These are phyloP conservation scores for Backusella westeae DNA, from an alignment of 192 early-diverging fungal species.

Conservation along the genomic window DNA sequence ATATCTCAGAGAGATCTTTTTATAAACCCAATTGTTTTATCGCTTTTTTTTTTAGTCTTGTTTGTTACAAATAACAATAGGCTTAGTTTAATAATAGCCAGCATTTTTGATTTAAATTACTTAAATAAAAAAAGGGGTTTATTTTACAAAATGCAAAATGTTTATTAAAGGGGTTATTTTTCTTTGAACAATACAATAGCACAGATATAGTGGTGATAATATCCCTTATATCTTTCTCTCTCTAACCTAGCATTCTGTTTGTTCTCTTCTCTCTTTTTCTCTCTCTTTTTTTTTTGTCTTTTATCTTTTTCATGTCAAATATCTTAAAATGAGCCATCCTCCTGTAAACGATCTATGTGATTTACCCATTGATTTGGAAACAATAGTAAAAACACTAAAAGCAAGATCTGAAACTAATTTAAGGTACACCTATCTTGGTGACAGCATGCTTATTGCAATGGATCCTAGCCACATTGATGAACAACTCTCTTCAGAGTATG, in stretches of 20 bases:
- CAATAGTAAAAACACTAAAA: slow-evolving; percentile 3
- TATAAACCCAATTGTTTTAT: slow-evolving; percentile 6
- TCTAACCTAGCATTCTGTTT: neutral
- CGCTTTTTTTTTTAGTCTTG: neutral
- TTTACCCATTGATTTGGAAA: slow-evolving; percentile 2
- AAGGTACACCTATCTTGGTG: neutral
- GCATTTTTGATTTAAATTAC: slow-evolving; percentile 6
- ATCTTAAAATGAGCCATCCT: neutral
- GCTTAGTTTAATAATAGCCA: neutral
- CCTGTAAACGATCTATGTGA: neutral
- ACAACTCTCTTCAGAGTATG: slow-evolving; percentile 60
- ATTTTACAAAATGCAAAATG: slow-evolving; percentile 3
- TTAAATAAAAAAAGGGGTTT: slow-evolving; percentile 5
- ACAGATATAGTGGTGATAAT: neutral
- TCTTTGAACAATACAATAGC: neutral
- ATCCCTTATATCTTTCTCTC: neutral
- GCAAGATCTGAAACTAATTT: neutral
- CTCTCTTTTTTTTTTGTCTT: slow-evolving; percentile 1
- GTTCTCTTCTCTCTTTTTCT: neutral
- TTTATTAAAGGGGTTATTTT: slow-evolving; percentile 1
- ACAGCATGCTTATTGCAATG: neutral
- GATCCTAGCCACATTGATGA: slow-evolving; percentile 42
- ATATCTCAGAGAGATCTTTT: neutral
- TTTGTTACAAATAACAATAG: neutral
- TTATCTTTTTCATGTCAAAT: neutral